Base-by-base conservation (phyloP, 768 basidiomycete species). In the Nidula microcarpa region DNA sequence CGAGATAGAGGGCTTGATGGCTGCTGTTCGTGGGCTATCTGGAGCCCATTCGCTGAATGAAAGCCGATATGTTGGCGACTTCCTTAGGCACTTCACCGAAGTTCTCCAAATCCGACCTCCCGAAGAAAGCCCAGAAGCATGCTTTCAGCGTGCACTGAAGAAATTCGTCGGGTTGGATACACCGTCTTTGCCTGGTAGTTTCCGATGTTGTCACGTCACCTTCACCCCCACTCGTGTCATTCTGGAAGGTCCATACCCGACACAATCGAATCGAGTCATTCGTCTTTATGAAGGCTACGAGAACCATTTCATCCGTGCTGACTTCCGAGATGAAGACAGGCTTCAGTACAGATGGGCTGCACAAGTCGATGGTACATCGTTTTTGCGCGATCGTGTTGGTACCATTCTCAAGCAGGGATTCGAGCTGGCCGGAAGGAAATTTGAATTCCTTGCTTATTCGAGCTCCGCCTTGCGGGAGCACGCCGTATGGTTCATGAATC, bases 381-480 rank as follows among this genome's bases (percentile, higher is more conserved):
- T 86, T 63, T 72, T 91, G 2, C 67, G 74, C 16, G 71, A 79
- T 39, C 79, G 84, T 9, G 86, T 89, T 10, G 84, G 84, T 1
- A 69, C 65, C 4, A 72, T 76, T 13, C 65, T 92, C 39, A 82
- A 84, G 60, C 36, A 69, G 1, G 92, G 92, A 0, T 85, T 94
- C 50, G 64, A 74, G 33, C 74, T 94, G 32, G 91, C 81, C 6
- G 89, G 89, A 1, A 79, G 86, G 37, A 61, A 68, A 5, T 94
- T 91, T 55, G 81, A 93, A 54, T 93, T 94, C 62, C 72, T 94
- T 33, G 92, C 86, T 0, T 94, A 93, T 61, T 94, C 91, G 0
- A 78, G 71, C 43, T 92, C 91, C 1, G 83, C 91, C 4, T 69
- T 94, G 14, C 81, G 85, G 23, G 81, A 87, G 53, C 91, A 94